These are phyloP conservation scores for Dissophora ornata DNA, from an alignment of 192 early-diverging fungal genomes.

Conservation along the genomic window DNA sequence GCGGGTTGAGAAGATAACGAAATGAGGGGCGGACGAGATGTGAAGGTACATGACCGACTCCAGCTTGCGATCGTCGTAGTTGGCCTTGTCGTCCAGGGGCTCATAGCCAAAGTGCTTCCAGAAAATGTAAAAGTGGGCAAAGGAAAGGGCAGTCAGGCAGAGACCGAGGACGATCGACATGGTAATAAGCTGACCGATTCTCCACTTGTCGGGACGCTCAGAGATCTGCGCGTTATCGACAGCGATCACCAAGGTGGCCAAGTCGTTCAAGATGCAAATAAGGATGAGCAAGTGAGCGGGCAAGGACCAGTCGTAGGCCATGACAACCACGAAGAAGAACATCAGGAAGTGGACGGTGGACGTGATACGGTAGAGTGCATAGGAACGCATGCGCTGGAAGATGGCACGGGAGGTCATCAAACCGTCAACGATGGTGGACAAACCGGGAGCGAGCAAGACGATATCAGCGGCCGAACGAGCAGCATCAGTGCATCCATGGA, in stretches of 20 bases:
- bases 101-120: slow-evolving; percentile 70
- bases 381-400: slow-evolving; percentile 91
- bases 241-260: slow-evolving; percentile 85
- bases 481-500: too few relatives aligned
- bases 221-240: slow-evolving; percentile 90
- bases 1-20: slow-evolving; percentile 89
- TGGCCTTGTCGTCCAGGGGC: slow-evolving; percentile 45
- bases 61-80: slow-evolving; percentile 52
- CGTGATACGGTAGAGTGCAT: slow-evolving; percentile 90
- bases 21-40: slow-evolving; percentile 84
- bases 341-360: slow-evolving; percentile 93
- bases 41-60: slow-evolving; percentile 90
- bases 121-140: slow-evolving; percentile 86
- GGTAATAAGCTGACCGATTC: slow-evolving; percentile 90
- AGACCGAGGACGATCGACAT: slow-evolving; percentile 82
- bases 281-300: slow-evolving; percentile 80
- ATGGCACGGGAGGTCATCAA: too few relatives aligned
- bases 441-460: too few relatives aligned
- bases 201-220: slow-evolving; percentile 89
- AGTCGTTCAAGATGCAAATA: slow-evolving; percentile 88
- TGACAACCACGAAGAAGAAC: slow-evolving; percentile 91
- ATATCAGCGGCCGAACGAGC: too few relatives aligned
- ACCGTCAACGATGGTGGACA: too few relatives aligned
- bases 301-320: slow-evolving; percentile 80
- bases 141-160: slow-evolving; percentile 79